Evolutionary conservation across 495 filamentous ascomycete genomes (phyloP).

Genomic region (Hamigera avellanea): DNA sequence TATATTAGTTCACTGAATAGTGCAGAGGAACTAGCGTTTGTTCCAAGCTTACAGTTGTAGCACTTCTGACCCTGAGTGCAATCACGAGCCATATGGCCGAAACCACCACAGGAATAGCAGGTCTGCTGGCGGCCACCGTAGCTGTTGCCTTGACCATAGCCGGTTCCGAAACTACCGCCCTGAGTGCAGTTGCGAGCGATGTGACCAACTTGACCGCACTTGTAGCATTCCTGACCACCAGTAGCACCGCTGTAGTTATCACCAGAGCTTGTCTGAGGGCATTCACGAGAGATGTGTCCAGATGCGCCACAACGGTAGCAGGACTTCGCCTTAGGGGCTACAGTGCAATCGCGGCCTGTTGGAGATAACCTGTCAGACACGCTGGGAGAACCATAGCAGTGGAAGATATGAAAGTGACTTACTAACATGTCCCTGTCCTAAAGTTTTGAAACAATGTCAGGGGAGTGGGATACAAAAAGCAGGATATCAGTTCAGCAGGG

Average conservation of each 20-base stretch:
- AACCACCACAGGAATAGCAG: constrained; percentile 94
- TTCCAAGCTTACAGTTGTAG: constrained; percentile 74
- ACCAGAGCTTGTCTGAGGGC: constrained; percentile 47
- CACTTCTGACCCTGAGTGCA: constrained; percentile 99
- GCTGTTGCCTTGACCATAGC: constrained; percentile 34
- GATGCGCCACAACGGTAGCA: constrained; percentile 87
- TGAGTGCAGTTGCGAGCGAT: constrained; percentile 93
- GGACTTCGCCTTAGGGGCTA: constrained; percentile 83
- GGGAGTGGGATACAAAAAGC: too few relatives aligned
- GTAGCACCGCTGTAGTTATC: constrained; percentile 34
- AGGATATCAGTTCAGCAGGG: constrained; percentile 40
- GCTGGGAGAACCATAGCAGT: constrained; percentile 5
- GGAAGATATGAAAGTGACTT: constrained; percentile 21
- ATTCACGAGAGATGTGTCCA: constrained; percentile 93
- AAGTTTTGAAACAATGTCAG: constrained; percentile 6
- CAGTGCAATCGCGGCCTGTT: constrained; percentile 80
- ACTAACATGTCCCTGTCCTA: constrained; percentile 83
- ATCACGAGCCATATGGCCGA: constrained; percentile 93
- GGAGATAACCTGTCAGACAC: constrained; percentile 4
- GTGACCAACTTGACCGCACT: constrained; percentile 94
- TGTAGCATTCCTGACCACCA: constrained; percentile 83
- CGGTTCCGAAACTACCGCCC: constrained; percentile 38
- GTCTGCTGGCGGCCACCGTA: constrained; percentile 56
- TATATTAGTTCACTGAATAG: constrained; percentile 3
- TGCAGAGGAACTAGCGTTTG: too few relatives aligned